These are phyloP conservation scores for Amaranthus hypochondriacus DNA, from an alignment of 148 eudicot species.

Conservation along the genomic window DNA sequence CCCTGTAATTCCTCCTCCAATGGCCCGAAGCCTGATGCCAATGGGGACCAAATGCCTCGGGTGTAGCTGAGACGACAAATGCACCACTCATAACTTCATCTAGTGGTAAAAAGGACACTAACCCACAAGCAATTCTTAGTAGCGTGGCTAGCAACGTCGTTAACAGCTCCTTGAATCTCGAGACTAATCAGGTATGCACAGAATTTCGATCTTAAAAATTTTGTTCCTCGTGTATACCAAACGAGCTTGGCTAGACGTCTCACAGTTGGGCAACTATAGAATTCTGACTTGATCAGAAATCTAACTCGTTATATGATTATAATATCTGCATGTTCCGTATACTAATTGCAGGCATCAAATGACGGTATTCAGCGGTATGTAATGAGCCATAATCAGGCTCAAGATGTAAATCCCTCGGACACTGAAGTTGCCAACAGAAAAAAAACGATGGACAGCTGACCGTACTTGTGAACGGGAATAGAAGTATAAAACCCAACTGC, in stretches of 20 bases:
- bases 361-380: conserved; percentile 27
- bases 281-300: too few relatives aligned
- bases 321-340: neutral
- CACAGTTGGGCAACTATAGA: too few relatives aligned
- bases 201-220: too few relatives aligned
- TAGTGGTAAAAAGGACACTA: conserved; percentile 26
- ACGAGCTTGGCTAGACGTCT: too few relatives aligned
- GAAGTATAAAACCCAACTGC: neutral
- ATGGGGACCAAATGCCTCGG: conserved; percentile 34
- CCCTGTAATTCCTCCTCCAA: conserved; percentile 32
- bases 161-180: conserved; percentile 30
- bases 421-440: conserved; percentile 15
- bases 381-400: conserved; percentile 24
- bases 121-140: conserved; percentile 27
- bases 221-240: too few relatives aligned
- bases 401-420: conserved; percentile 27
- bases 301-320: too few relatives aligned
- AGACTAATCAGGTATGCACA: conserved; percentile 31
- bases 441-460: conserved; percentile 25
- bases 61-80: conserved; percentile 26
- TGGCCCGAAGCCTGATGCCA: conserved; percentile 26
- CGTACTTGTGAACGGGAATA: conserved; percentile 24
- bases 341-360: conserved; percentile 29
- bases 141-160: conserved; percentile 22
- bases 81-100: conserved; percentile 29